Percentiles rank a stretch among this genome's conserved stretches.
phyloP scores from a whole-genome alignment of 768 basidiomycete species.

The Auricularia sp. region DNA sequence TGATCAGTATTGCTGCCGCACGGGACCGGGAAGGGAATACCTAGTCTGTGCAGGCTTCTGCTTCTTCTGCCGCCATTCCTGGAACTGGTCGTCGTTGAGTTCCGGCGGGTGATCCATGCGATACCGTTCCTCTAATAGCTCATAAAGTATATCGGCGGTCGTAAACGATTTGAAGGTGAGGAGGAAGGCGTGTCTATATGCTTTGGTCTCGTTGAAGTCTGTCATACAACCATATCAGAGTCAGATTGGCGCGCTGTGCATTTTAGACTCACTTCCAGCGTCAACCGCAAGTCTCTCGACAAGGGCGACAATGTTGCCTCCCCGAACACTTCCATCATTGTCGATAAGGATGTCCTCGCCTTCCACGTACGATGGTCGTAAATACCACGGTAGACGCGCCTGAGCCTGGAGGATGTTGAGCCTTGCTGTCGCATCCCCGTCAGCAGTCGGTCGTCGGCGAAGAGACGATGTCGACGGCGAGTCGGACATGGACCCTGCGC shows the following conservation, averaged over 20 bases:
- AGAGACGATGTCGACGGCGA: slow-evolving; percentile 1
- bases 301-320: slow-evolving; percentile 61
- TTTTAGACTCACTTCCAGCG: slow-evolving; percentile 39
- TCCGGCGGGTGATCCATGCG: slow-evolving; percentile 36
- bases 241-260: slow-evolving; percentile 8
- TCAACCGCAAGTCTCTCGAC: slow-evolving; percentile 61
- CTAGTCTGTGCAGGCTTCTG: slow-evolving; percentile 54
- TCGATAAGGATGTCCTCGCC: slow-evolving; percentile 55
- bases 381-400: slow-evolving; percentile 43
- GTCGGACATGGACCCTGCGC: not conserved
- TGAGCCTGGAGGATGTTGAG: not conserved
- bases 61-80: slow-evolving; percentile 57
- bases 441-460: slow-evolving; percentile 3
- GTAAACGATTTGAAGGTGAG: slow-evolving; percentile 78
- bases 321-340: slow-evolving; percentile 52
- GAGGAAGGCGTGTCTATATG: slow-evolving; percentile 57
- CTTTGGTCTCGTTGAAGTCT: slow-evolving; percentile 14
- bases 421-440: not conserved
- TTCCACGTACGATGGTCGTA: slow-evolving; percentile 39
- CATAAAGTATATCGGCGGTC: slow-evolving; percentile 55
- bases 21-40: slow-evolving; percentile 13
- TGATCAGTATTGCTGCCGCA: not conserved
- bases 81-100: slow-evolving; percentile 40
- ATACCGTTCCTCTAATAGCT: slow-evolving; percentile 56
- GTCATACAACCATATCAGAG: slow-evolving; percentile 1